Evolutionary conservation across 441 rosid genomes (phyloP), one percentile per base, ranked within the genome.

Genomic region (Lagerstroemia fauriei): DNA sequence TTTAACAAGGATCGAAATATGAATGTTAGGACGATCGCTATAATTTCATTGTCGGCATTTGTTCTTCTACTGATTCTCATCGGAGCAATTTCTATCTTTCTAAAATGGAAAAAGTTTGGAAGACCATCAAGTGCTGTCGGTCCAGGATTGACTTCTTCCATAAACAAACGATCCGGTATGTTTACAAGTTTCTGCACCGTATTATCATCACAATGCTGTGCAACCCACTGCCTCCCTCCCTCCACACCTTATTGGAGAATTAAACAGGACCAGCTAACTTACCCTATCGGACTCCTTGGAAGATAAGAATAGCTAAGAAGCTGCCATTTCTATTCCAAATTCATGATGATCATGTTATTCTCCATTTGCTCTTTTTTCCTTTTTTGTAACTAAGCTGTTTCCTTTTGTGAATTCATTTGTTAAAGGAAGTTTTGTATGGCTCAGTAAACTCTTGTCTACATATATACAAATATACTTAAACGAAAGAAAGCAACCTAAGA

Each of bases 81-180:
- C 88, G 98, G 92, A 83, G 93, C 93, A 85, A 78, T 94, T 79
- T 89, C 90, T 77, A 51, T 93, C 84, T 85, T 91, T 57, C 76
- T 93, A 69, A 95, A 91, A 85, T 95, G 98, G 98, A 92, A 88
- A 87, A 92, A 88, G 86, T 83, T 85, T 86, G 93, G 98, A 86
- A 91, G 91, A 86, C 93, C 94, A 59, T 94, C 95, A 34, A 91
- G 85, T 89, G 97, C 98, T 80, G 95, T 93, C 81, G 95, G 96
- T 86, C 98, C 97, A 18, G 85, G 88, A 65, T 90, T 91, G 82
- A 77, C 91, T 73, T 88, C 92, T 65, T 91, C 98, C 20, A 84
- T 92, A 73, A 91, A 96, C 90, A 96, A 96, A 92, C 89, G 94
- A 91, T 90, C 93, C 72, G 99, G 99, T 95, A 89, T 53, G 86